Percentiles rank a stretch among this genome's conserved stretches.
Conservation (phyloP, 2,329 filamentous ascomycete genomes). For the Beauveria caledonica region DNA sequence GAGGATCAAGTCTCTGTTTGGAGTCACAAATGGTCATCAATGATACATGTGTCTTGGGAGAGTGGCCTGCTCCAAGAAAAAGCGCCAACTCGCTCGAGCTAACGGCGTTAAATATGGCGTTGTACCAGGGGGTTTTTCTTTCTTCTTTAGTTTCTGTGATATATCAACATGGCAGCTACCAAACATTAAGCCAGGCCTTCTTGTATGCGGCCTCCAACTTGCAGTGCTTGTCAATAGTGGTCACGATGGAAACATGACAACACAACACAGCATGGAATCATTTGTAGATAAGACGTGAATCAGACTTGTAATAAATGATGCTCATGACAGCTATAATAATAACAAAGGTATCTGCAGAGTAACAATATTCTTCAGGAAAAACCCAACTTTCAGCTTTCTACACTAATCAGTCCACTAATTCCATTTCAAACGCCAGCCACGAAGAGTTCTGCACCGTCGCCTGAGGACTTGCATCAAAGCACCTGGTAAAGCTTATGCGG, state of each 20-base stretch:
- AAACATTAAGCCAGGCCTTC: not conserved
- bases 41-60: not conserved
- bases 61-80: not conserved
- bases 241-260: not conserved
- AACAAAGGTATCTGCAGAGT: constrained; percentile 13
- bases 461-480: not conserved
- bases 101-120: not conserved
- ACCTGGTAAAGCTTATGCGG: not conserved
- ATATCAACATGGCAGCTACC: not conserved
- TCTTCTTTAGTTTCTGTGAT: not conserved
- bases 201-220: too few species aligned
- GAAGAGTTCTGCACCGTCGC: not conserved
- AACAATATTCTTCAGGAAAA: constrained; percentile 6
- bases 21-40: too few species aligned
- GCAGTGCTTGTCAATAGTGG: too few species aligned
- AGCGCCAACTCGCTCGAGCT: not conserved
- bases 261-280: not conserved
- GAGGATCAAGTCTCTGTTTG: not conserved
- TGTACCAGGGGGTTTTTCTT: too few species aligned
- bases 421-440: constrained; percentile 1
- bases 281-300: not conserved
- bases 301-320: constrained; percentile 4
- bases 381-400: not conserved
- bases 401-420: constrained; percentile 2
- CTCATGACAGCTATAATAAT: constrained; percentile 13